phyloP scores from a whole-genome alignment of 2,329 filamentous ascomycete genomes.

The Volutella citrinella region DNA sequence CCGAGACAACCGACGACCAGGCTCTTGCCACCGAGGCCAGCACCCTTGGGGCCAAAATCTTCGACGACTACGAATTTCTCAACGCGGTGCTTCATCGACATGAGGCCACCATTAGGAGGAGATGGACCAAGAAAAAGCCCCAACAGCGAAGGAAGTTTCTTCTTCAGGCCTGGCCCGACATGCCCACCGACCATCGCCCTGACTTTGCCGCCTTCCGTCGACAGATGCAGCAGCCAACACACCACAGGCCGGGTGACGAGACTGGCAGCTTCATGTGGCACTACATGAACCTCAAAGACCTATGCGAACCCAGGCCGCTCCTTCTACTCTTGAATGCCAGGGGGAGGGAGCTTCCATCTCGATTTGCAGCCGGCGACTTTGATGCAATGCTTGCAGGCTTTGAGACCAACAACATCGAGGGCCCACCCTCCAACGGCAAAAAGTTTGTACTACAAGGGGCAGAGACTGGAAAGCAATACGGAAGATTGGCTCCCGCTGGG shows the following conservation, averaged over 20 bases:
- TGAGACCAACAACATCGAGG: constrained; percentile 20
- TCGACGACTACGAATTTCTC: constrained; percentile 33
- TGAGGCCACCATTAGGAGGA: constrained; percentile 47
- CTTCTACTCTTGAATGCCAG: constrained; percentile 51
- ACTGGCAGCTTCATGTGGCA: constrained; percentile 46
- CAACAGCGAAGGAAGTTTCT: constrained; percentile 45
- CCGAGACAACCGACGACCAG: no score
- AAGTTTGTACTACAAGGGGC: constrained; percentile 34
- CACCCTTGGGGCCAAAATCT: no score
- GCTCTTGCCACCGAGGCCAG: no score
- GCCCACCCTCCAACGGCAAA: constrained; percentile 27
- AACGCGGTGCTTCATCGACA: constrained; percentile 45
- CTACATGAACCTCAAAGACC: constrained; percentile 56
- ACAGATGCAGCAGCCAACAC: constrained; percentile 13
- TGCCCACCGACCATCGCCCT: constrained; percentile 48
- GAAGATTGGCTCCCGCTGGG: constrained; percentile 32
- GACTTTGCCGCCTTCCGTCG: constrained; percentile 43
- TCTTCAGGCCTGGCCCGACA: constrained; percentile 46
- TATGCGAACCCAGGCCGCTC: constrained; percentile 41
- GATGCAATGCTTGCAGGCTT: constrained; percentile 30
- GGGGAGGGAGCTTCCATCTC: constrained; percentile 41
- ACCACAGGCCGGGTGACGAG: constrained; percentile 17
- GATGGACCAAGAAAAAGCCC: constrained; percentile 53
- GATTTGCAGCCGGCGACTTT: constrained; percentile 46
- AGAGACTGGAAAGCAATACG: constrained; percentile 29